Evolutionary conservation across 495 filamentous ascomycete species (phyloP), one percentile per base, ranked within the genome.

Genomic region (Margaritispora aquatica): DNA sequence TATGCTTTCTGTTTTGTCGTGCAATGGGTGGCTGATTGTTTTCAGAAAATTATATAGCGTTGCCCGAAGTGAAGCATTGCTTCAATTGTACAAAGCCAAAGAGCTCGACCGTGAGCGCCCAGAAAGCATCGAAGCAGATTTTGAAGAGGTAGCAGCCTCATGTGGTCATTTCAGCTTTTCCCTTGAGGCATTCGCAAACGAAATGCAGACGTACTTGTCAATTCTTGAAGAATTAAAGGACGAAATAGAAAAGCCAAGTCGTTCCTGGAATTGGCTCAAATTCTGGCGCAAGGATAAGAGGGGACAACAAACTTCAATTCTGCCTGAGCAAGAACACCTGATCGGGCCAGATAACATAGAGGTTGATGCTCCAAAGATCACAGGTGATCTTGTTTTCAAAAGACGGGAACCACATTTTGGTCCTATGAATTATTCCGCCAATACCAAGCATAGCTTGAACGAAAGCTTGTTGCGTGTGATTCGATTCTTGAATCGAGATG

Each of bases 121-220:
- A 1, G 75, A 88, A 29, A 85, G 86, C 41, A 76, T 89, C n/a
- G 88, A 93, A 60, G 94, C 94, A 5, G 94, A 96, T 67, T 88
- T 96, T 51, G 94, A 98, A 69, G 94, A 98, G 71, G 91, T 97
- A 9, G 90, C 92, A 27, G 94, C 94, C 4, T 93, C 90, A 47
- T 98, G 94, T 66, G 92, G 93, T 2, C 90, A 97, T 68, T 98
- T 97, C 69, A 89, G 87, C 67, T 96, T 91, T 66, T 92, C 88
- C 20, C 75, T 98, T 24, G 79, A 92, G 57, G 86, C 90, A 61
- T 90, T 97, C 70, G 92, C 91, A 0, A 88, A 96, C 67, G 90
- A 96, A 68, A 86, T 96, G 77, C 81, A 88, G 57, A 81, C 77
- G 11, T 89, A 93, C 61, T 71, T 98, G n/a, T 78, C 87, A 41